Conservation (phyloP, 306 rosid genomes). For the Acacia acuminata region DNA sequence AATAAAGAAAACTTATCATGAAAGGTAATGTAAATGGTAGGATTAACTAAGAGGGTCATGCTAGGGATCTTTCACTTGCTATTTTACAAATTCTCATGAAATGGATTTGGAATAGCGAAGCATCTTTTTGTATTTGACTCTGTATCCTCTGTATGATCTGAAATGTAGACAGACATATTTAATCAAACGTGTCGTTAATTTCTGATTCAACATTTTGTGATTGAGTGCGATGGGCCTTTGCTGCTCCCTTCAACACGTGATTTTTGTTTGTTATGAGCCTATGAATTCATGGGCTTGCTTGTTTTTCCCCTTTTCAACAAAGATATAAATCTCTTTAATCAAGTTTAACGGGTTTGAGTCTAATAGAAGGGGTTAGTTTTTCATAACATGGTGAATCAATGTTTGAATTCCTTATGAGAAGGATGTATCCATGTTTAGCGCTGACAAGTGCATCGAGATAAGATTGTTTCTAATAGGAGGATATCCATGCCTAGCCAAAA, state of each 20-base stretch:
- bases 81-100: neutral
- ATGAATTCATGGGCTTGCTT: too few species aligned
- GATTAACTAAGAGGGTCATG: neutral
- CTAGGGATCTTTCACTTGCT: neutral
- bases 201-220: neutral
- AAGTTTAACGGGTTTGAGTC: accelerated
- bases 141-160: neutral
- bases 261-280: too few species aligned
- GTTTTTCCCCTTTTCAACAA: too few species aligned
- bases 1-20: neutral
- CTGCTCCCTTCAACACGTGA: too few species aligned
- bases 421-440: too few species aligned
- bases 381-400: accelerated
- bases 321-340: too few species aligned
- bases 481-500: too few species aligned
- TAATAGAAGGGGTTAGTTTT: too few species aligned
- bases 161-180: neutral
- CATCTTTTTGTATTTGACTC: neutral
- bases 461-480: too few species aligned
- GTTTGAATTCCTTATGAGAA: too few species aligned
- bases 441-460: accelerated
- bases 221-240: too few species aligned
- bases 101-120: neutral
- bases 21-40: neutral
- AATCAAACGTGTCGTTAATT: too few species aligned